phyloP scores from a whole-genome alignment of 108 stramenopile species.

The Poteriospumella lacustris region DNA sequence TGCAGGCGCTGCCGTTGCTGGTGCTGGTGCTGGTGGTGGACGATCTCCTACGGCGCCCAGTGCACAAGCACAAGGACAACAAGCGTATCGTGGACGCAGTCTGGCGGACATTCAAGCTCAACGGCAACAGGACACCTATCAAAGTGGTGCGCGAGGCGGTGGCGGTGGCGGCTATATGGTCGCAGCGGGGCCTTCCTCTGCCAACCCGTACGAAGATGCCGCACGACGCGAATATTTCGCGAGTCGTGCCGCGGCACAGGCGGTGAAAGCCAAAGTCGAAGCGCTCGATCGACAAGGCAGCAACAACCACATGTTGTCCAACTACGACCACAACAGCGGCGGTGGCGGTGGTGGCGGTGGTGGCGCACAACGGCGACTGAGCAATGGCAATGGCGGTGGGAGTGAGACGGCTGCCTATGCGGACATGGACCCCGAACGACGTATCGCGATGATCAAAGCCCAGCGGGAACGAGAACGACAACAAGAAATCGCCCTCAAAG shows the following conservation, averaged over 20 bases:
- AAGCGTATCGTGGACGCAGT: neutral
- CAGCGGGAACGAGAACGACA: constrained; percentile 21
- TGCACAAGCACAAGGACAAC: neutral
- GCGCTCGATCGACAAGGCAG: neutral
- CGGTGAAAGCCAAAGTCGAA: constrained; percentile 19
- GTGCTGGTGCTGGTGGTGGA: neutral
- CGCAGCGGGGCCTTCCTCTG: neutral
- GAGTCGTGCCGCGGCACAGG: constrained; percentile 24
- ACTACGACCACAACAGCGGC: neutral
- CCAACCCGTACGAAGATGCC: neutral
- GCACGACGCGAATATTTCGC: constrained; percentile 2
- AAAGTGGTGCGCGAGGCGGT: neutral
- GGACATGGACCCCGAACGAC: neutral
- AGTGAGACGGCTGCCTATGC: neutral
- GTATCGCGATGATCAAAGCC: neutral
- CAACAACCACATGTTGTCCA: too few species aligned
- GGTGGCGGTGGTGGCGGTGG: neutral
- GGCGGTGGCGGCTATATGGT: too few species aligned
- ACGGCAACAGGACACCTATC: neutral
- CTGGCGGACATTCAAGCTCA: neutral
- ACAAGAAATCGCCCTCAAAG: neutral
- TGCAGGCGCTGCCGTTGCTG: too few species aligned
- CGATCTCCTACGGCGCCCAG: neutral
- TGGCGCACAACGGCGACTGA: neutral
- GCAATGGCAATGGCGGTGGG: neutral